Conservation (phyloP, 768 basidiomycete genomes). For the Leucocoprinus birnbaumii region DNA sequence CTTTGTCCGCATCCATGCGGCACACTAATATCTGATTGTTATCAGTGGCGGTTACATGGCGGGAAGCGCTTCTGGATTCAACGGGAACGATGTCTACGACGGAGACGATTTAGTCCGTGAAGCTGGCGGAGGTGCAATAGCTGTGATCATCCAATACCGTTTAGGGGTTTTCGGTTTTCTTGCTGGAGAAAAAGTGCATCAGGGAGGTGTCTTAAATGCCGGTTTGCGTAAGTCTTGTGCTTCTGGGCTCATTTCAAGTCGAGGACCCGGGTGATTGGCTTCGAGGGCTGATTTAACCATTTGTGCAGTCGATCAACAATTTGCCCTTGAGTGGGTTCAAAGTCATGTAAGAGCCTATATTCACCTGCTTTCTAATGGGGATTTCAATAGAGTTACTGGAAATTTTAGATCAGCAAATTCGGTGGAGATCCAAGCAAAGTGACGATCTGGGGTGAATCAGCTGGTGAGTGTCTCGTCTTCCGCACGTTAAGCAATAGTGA, state of each 20-base stretch:
- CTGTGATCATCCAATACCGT: conserved; percentile 42
- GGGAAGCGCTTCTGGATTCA: conserved; percentile 9
- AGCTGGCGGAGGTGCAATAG: conserved; percentile 31
- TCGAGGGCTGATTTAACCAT: background rate
- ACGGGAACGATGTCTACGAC: conserved; percentile 20
- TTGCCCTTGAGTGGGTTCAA: conserved; percentile 42
- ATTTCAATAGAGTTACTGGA: too few species aligned
- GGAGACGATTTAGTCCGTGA: conserved; percentile 28
- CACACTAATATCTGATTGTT: background rate
- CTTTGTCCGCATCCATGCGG: background rate
- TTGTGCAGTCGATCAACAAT: conserved; percentile 39
- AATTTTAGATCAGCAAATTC: conserved; percentile 38
- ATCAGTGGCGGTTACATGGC: conserved; percentile 10
- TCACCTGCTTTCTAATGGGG: too few species aligned
- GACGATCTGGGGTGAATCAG: conserved; percentile 45
- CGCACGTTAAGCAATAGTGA: background rate
- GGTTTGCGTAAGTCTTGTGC: conserved; percentile 38
- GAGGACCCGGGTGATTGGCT: background rate
- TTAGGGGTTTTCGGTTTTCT: conserved; percentile 47
- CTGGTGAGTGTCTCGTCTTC: background rate
- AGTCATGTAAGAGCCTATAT: conserved; percentile 26
- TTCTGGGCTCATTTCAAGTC: background rate
- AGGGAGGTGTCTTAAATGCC: conserved; percentile 41
- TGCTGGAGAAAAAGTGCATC: conserved; percentile 38
- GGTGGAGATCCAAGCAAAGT: conserved; percentile 38